Evolutionary conservation across 2,329 filamentous ascomycete genomes (phyloP).

Genomic region (Leptographium wingfieldii): DNA sequence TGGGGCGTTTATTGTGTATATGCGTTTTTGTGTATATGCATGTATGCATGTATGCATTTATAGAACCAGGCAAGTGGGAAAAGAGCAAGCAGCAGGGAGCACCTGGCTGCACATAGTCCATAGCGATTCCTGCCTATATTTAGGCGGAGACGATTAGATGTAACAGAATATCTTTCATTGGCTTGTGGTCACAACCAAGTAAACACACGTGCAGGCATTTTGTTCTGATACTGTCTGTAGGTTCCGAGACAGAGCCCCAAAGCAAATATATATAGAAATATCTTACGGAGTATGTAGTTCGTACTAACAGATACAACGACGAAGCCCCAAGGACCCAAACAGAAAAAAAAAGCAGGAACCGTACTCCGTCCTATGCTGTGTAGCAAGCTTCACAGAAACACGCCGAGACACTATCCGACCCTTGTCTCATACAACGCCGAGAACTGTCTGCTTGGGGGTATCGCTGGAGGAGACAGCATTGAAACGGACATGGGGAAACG

Average conservation of each 20-base stretch:
- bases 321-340: not conserved
- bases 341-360: not conserved
- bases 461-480: too few relatives aligned
- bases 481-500: too few relatives aligned
- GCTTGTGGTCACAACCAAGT: too few relatives aligned
- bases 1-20: not conserved
- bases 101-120: not conserved
- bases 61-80: not conserved
- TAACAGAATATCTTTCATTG: too few relatives aligned
- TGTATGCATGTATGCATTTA: too few relatives aligned
- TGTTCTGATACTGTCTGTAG: too few relatives aligned
- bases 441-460: not conserved
- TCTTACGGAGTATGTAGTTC: not conserved
- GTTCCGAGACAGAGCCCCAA: too few relatives aligned
- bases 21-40: not conserved
- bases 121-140: not conserved
- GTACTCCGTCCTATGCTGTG: not conserved
- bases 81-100: not conserved
- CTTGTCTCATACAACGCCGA: not conserved
- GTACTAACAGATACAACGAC: not conserved
- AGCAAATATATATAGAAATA: not conserved
- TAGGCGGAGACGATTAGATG: too few relatives aligned
- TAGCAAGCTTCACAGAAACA: not conserved
- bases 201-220: too few relatives aligned
- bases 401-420: not conserved